A percentile compares a stretch with the other conserved stretches of the same genome.
phyloP scores from a whole-genome alignment of 768 basidiomycete genomes.

The Boletus rufocinnamomeus region DNA sequence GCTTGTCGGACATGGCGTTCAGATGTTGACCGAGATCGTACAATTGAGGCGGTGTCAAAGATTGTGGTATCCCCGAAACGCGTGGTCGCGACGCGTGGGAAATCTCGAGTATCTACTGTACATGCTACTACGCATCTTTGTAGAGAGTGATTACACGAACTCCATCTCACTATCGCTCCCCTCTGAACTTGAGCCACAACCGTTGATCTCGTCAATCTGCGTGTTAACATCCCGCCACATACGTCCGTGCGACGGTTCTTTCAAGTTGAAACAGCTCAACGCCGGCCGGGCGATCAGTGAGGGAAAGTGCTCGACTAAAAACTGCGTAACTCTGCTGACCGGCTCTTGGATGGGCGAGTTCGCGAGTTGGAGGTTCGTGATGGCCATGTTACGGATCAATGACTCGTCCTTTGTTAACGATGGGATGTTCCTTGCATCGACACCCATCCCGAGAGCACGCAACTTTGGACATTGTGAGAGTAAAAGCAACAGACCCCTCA shows the following conservation, averaged over 20 bases:
- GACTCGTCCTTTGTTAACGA: neutral
- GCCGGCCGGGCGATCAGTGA: neutral
- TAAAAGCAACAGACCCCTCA: slow-evolving; percentile 6
- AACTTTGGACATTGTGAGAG: slow-evolving; percentile 1
- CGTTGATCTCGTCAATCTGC: neutral
- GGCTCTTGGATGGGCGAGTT: slow-evolving; percentile 7
- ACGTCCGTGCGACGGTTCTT: neutral
- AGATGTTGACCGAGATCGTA: neutral
- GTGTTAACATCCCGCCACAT: neutral
- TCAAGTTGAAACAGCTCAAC: neutral
- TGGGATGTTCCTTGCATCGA: slow-evolving; percentile 9
- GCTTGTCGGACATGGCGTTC: slow-evolving; percentile 57
- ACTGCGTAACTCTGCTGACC: neutral
- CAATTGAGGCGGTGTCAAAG: neutral
- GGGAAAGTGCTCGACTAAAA: slow-evolving; percentile 8
- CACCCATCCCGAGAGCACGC: neutral
- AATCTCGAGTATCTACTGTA: neutral
- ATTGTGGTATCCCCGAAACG: neutral
- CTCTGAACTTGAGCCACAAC: neutral
- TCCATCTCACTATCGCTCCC: neutral
- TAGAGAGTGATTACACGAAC: neutral
- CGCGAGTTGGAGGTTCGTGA: neutral
- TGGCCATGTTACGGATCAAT: slow-evolving; percentile 1
- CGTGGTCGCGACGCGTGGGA: slow-evolving; percentile 20
- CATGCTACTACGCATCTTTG: neutral